Percentiles rank a stretch among this genome's conserved stretches.
Conservation (phyloP, 257 asterid genomes). For the Apocynum venetum region DNA sequence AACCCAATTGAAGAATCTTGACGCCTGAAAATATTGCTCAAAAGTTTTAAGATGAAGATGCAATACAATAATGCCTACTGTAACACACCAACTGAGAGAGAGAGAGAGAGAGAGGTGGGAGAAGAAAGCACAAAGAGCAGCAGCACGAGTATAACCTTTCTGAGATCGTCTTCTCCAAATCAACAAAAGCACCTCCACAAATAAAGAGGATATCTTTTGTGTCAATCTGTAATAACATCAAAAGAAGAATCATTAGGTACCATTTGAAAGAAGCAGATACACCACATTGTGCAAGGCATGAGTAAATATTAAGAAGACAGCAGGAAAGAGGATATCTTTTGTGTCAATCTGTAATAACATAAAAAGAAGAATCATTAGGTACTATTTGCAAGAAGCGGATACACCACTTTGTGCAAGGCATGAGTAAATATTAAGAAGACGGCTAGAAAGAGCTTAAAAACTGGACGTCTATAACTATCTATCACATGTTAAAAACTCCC, state of each 20-base stretch:
- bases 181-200: slow-evolving; percentile 98
- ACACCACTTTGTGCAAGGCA: background rate
- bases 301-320: background rate
- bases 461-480: background rate
- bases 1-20: slow-evolving; percentile 99
- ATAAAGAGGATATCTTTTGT: slow-evolving; percentile 96
- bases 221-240: slow-evolving; percentile 59
- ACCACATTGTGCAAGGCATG: background rate
- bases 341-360: slow-evolving; percentile 73
- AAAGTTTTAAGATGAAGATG: slow-evolving; percentile 15
- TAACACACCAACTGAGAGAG: background rate
- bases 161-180: slow-evolving; percentile 95
- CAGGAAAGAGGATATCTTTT: slow-evolving; percentile 76
- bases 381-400: background rate
- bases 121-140: background rate
- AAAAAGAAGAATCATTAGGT: slow-evolving; percentile 4
- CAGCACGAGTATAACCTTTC: slow-evolving; percentile 57
- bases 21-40: slow-evolving; percentile 55
- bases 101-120: background rate
- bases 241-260: slow-evolving; percentile 6
- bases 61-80: background rate
- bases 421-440: background rate
- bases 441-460: background rate
- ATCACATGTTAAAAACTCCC: background rate
- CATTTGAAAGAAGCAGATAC: background rate